Conservation (phyloP, 352 stramenopile species). For the Pythium apleroticum region DNA sequence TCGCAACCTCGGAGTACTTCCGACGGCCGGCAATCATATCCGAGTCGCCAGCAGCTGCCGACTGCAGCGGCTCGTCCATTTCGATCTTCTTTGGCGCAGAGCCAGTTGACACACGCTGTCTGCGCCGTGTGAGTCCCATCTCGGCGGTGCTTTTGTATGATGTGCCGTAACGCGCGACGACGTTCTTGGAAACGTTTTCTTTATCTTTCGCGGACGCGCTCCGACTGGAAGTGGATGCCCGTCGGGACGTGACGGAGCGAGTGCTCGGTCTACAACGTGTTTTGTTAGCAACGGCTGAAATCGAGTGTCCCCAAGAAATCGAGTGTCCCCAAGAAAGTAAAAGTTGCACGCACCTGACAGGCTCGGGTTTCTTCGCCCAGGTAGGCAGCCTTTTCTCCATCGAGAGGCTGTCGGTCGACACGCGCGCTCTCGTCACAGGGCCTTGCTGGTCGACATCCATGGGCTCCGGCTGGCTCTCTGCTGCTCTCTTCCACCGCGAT, state of each 20-base stretch:
- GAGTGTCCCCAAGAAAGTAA: not conserved
- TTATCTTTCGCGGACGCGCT: slow-evolving; percentile 11
- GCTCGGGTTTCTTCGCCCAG: slow-evolving; percentile 22
- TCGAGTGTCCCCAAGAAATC: not conserved
- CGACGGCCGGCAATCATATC: slow-evolving; percentile 49
- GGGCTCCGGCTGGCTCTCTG: slow-evolving; percentile 3
- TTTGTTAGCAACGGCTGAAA: not conserved
- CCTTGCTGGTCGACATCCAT: slow-evolving; percentile 29
- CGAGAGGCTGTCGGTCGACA: slow-evolving; percentile 1
- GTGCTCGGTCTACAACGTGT: slow-evolving; percentile 2
- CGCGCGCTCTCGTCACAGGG: not conserved
- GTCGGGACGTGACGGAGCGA: slow-evolving; percentile 8
- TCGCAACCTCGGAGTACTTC: slow-evolving; percentile 80
- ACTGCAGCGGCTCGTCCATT: slow-evolving; percentile 8
- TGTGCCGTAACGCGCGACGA: slow-evolving; percentile 18
- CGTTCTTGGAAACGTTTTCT: slow-evolving; percentile 27
- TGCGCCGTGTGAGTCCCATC: slow-evolving; percentile 18
- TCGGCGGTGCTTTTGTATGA: slow-evolving; percentile 31
- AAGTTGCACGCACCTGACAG: slow-evolving; percentile 10
- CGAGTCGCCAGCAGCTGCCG: not conserved
- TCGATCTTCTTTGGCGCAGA: slow-evolving; percentile 12
- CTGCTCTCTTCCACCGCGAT: slow-evolving; percentile 4
- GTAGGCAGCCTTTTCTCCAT: slow-evolving; percentile 25
- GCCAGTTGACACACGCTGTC: slow-evolving; percentile 6
- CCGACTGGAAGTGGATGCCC: slow-evolving; percentile 4